phyloP scores from a whole-genome alignment of 768 basidiomycete genomes.

The Rhodotorula paludigena region DNA sequence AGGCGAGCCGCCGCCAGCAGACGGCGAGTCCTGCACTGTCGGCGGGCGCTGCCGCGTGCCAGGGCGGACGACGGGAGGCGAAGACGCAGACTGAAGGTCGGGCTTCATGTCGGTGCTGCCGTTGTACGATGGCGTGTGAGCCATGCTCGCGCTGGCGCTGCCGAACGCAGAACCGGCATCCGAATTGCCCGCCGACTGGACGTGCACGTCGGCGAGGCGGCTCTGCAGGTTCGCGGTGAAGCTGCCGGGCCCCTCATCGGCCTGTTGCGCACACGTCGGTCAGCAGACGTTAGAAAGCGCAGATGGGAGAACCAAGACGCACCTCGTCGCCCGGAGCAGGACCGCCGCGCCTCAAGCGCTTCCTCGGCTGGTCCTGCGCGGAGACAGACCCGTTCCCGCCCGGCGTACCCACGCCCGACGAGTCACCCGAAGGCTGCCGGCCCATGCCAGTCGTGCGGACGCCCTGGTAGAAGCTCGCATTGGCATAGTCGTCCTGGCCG shows the following conservation, averaged over 20 bases:
- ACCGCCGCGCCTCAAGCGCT: slow-evolving; percentile 25
- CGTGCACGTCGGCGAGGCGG: slow-evolving; percentile 33
- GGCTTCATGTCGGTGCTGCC: slow-evolving; percentile 6
- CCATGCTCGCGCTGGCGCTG: slow-evolving; percentile 3
- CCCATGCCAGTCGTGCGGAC: slow-evolving; percentile 28
- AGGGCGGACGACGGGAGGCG: too few species aligned
- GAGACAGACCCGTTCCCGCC: background rate
- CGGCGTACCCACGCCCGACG: background rate
- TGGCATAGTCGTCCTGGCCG: slow-evolving; percentile 4
- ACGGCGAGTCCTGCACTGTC: too few species aligned
- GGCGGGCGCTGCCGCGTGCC: too few species aligned
- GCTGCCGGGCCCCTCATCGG: slow-evolving; percentile 24
- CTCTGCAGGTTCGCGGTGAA: slow-evolving; percentile 17
- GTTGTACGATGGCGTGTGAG: slow-evolving; percentile 13
- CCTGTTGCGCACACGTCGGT: background rate
- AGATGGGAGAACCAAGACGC: background rate
- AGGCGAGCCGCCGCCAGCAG: background rate
- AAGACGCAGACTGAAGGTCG: too few species aligned
- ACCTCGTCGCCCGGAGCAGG: slow-evolving; percentile 14
- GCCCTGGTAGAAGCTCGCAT: slow-evolving; percentile 6
- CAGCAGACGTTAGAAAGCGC: background rate
- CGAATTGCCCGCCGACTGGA: slow-evolving; percentile 27
- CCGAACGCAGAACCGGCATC: slow-evolving; percentile 20
- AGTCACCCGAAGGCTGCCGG: slow-evolving; percentile 1
- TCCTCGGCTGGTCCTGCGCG: slow-evolving; percentile 27